Conservation (phyloP, 2,329 filamentous ascomycete species). For the Apiospora malaysiana region DNA sequence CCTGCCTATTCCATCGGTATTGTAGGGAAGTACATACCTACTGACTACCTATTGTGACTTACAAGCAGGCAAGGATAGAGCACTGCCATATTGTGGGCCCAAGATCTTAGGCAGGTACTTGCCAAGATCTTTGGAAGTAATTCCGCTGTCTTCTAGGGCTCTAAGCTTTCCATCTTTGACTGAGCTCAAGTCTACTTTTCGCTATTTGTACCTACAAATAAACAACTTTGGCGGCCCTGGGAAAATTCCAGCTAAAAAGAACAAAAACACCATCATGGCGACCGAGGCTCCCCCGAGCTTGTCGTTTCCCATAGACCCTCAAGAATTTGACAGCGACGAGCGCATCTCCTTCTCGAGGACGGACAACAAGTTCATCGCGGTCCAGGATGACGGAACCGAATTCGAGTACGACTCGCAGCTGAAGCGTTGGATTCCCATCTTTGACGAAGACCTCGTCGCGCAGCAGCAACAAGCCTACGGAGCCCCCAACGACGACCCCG, state of each 20-base stretch:
- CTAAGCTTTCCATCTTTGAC: background rate
- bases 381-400: conserved; percentile 83
- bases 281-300: conserved; percentile 32
- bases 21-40: background rate
- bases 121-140: conserved; percentile 3
- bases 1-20: no score
- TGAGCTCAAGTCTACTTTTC: background rate
- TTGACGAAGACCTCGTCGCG: conserved; percentile 48
- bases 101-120: conserved; percentile 8
- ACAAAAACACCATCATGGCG: background rate
- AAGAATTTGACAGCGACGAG: conserved; percentile 76
- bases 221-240: background rate
- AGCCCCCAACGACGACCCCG: conserved; percentile 38
- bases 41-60: no score
- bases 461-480: conserved; percentile 42
- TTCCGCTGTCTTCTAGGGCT: background rate
- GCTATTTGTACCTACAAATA: background rate
- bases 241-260: background rate
- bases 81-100: background rate
- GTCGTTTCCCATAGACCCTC: conserved; percentile 63
- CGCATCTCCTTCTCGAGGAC: conserved; percentile 88
- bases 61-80: background rate
- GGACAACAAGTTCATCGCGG: conserved; percentile 81
- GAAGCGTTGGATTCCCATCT: conserved; percentile 75
- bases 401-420: conserved; percentile 78